A percentile compares a stretch with the other conserved stretches of the same genome.
These are phyloP conservation scores for Wickerhamiella kazuoi DNA, from an alignment of 805 yeast species.

Conservation along the genomic window DNA sequence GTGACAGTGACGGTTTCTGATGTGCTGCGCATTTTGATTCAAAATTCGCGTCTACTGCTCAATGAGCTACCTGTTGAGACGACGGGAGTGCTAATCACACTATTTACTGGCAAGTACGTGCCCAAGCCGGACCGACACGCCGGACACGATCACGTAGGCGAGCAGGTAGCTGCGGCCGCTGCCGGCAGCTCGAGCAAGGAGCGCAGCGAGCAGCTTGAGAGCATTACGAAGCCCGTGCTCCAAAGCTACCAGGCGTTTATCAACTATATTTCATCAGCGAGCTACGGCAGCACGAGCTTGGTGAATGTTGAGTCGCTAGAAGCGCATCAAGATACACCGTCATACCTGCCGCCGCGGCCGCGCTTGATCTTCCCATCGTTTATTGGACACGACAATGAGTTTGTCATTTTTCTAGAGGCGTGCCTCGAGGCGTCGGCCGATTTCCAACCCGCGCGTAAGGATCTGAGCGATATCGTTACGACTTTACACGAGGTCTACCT, in stretches of 20 bases:
- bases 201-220: background rate
- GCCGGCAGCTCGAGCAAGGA: no score
- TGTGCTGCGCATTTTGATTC: conserved; percentile 49
- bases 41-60: conserved; percentile 46
- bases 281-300: conserved; percentile 9
- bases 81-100: conserved; percentile 62
- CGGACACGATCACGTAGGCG: background rate
- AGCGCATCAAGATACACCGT: conserved; percentile 6
- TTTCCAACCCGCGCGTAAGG: conserved; percentile 53
- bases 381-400: conserved; percentile 69
- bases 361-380: conserved; percentile 73
- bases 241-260: conserved; percentile 44
- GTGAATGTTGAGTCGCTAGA: conserved; percentile 11
- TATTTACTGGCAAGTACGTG: conserved; percentile 70
- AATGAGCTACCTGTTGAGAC: conserved; percentile 61
- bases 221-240: conserved; percentile 18
- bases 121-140: conserved; percentile 21
- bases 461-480: conserved; percentile 52
- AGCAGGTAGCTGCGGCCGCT: background rate
- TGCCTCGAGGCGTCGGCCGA: conserved; percentile 62
- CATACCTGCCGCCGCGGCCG: conserved; percentile 82
- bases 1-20: conserved; percentile 60
- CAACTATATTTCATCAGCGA: conserved; percentile 27
- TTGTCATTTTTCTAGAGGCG: conserved; percentile 84
- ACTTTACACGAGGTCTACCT: conserved; percentile 74